phyloP scores from a whole-genome alignment of 148 eudicot genomes.

The Salicornia ramosissima region DNA sequence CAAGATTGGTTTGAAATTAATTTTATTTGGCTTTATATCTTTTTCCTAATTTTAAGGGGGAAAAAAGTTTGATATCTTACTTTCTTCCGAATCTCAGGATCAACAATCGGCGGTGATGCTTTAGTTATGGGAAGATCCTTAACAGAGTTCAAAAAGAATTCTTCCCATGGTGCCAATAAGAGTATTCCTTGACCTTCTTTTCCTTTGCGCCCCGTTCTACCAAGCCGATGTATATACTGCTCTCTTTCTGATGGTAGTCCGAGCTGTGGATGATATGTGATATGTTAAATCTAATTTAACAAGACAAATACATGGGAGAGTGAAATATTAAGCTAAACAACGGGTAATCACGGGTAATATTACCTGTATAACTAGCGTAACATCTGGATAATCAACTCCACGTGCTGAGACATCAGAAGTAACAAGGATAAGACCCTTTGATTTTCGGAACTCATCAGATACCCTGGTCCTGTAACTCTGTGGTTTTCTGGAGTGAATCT shows the following conservation, averaged over 20 bases:
- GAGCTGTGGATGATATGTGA: conserved; percentile 38
- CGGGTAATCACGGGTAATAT: too few species aligned
- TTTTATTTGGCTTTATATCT: too few species aligned
- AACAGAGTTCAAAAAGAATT: conserved; percentile 62
- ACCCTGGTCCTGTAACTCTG: conserved; percentile 87
- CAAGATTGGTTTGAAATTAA: too few species aligned
- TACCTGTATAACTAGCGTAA: conserved; percentile 91
- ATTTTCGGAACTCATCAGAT: conserved; percentile 87
- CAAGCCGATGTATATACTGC: conserved; percentile 94
- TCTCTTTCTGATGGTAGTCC: conserved; percentile 84
- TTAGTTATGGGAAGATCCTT: conserved; percentile 73
- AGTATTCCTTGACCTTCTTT: conserved; percentile 93
- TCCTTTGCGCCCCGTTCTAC: conserved; percentile 96
- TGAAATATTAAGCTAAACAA: too few species aligned
- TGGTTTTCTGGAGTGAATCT: conserved; percentile 89
- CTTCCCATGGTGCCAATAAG: conserved; percentile 84
- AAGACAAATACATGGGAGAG: too few species aligned
- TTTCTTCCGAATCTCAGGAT: conserved; percentile 67
- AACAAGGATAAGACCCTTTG: conserved; percentile 90
- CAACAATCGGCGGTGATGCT: conserved; percentile 49
- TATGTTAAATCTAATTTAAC: neutral
- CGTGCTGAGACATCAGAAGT: conserved; percentile 98
- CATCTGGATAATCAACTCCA: conserved; percentile 99
- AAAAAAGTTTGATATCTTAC: conserved; percentile 27
- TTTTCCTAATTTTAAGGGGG: too few species aligned